A percentile compares a stretch with the other conserved stretches of the same genome.
These are phyloP conservation scores for Spinacia oleracea DNA, from an alignment of 179 eudicot genomes.

Conservation along the genomic window DNA sequence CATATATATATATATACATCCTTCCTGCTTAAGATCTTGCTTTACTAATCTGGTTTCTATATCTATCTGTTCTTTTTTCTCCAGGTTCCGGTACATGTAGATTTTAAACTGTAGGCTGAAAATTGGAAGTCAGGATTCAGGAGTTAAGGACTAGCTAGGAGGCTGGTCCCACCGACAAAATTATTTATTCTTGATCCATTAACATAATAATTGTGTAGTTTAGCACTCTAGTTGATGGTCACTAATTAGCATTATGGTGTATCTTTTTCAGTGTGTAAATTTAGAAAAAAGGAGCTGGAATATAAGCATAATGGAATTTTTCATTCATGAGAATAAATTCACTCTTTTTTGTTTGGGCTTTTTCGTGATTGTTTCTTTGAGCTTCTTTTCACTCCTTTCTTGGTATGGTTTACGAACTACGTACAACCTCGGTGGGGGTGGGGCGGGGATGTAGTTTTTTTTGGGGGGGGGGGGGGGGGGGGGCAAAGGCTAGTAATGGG, in stretches of 20 bases:
- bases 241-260: background rate
- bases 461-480: no score
- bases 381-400: no score
- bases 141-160: background rate
- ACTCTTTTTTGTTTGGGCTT: no score
- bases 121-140: conserved; percentile 1
- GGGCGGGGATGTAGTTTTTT: no score
- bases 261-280: background rate
- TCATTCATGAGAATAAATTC: background rate
- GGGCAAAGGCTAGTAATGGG: no score
- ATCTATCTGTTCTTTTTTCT: background rate
- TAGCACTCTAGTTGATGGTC: conserved; percentile 10
- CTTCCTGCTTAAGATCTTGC: background rate
- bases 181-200: conserved; percentile 23
- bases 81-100: conserved; percentile 29
- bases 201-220: background rate
- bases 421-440: no score
- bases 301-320: background rate
- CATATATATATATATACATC: no score
- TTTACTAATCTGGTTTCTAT: background rate
- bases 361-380: no score
- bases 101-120: conserved; percentile 2
- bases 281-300: background rate
- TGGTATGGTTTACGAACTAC: no score
- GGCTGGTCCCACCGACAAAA: conserved; percentile 6